A percentile compares a stretch with the other conserved stretches of the same genome.
phyloP scores from a whole-genome alignment of 768 basidiomycete species.

The Rubroboletus pulcherrimus region DNA sequence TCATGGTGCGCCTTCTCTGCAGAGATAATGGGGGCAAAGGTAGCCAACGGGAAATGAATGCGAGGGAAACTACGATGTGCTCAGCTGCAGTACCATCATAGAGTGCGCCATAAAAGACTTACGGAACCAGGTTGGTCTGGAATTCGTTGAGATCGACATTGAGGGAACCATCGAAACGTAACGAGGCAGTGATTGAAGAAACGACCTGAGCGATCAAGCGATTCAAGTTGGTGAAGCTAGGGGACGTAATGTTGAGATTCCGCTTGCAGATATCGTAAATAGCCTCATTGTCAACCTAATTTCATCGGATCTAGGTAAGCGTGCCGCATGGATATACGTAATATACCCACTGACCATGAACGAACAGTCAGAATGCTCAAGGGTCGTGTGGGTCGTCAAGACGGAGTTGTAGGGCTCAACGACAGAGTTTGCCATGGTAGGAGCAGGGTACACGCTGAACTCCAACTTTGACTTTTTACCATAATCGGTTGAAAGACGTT shows the following conservation, averaged over 20 bases:
- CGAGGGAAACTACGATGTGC: conserved; percentile 73
- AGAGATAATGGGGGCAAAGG: conserved; percentile 92
- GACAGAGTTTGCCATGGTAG: conserved; percentile 88
- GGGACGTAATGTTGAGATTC: conserved; percentile 80
- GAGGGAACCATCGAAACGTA: conserved; percentile 60
- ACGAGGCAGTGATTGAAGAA: conserved; percentile 93
- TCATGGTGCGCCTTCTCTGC: conserved; percentile 94
- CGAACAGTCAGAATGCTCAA: conserved; percentile 98
- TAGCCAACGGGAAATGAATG: conserved; percentile 97
- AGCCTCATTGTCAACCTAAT: conserved; percentile 79
- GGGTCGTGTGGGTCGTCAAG: conserved; percentile 95
- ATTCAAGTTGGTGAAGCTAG: conserved; percentile 94
- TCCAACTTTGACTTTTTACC: conserved; percentile 99
- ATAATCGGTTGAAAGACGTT: conserved; percentile 94
- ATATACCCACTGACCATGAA: conserved; percentile 72
- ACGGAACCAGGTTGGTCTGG: conserved; percentile 98
- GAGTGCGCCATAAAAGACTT: conserved; percentile 33
- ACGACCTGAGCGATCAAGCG: conserved; percentile 98
- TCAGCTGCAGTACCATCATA: not conserved
- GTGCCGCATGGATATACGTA: not conserved
- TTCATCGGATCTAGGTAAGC: conserved; percentile 2
- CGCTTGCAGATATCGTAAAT: conserved; percentile 80
- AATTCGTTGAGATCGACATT: conserved; percentile 90
- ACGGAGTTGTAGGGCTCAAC: conserved; percentile 99
- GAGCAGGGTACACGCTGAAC: conserved; percentile 95